phyloP scores from a whole-genome alignment of 1,139 yeast genomes.

The Yamadazyma taylorii region DNA sequence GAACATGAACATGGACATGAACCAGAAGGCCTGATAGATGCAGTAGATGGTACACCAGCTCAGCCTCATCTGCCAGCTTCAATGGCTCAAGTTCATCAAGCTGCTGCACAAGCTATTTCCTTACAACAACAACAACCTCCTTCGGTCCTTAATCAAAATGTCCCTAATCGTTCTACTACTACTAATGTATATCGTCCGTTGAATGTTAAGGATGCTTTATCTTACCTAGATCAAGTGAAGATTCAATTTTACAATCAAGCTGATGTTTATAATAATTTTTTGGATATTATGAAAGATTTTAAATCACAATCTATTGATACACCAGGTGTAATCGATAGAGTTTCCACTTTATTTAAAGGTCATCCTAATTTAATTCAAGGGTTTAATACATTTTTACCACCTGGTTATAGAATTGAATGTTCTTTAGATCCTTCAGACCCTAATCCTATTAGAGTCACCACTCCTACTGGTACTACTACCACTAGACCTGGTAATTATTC shows the following conservation, averaged over 20 bases:
- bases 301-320: conserved; percentile 95
- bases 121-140: conserved; percentile 3
- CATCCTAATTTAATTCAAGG: conserved; percentile 95
- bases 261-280: conserved; percentile 91
- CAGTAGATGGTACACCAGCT: neutral
- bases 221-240: conserved; percentile 94
- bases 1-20: conserved; percentile 1
- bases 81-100: conserved; percentile 9
- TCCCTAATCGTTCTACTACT: conserved; percentile 45
- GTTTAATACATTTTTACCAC: conserved; percentile 94
- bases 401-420: conserved; percentile 94
- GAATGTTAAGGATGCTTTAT: conserved; percentile 93
- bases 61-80: conserved; percentile 10
- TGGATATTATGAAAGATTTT: conserved; percentile 98
- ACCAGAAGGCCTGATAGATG: neutral
- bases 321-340: conserved; percentile 97
- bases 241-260: conserved; percentile 90
- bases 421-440: conserved; percentile 88
- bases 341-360: conserved; percentile 85
- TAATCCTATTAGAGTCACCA: conserved; percentile 89
- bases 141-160: conserved; percentile 26
- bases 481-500: conserved; percentile 51
- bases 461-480: conserved; percentile 88
- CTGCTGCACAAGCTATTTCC: conserved; percentile 16
- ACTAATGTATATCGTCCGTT: conserved; percentile 73